Base-by-base conservation (phyloP, 495 filamentous ascomycete species). In the Aspergillus indologenus region DNA sequence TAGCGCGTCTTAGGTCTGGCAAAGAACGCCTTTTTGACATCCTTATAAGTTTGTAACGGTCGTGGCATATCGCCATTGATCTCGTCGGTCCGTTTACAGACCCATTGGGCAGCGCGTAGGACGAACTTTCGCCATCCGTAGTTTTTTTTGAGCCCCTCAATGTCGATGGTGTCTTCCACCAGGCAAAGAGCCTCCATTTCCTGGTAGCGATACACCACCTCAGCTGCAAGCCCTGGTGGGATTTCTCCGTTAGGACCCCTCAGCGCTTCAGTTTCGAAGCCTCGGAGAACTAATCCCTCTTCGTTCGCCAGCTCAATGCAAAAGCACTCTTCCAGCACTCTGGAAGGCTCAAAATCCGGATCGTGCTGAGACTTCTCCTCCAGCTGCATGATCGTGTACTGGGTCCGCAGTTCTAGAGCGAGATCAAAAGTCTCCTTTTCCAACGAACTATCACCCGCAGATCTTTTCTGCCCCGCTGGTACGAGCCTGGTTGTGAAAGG, bases 341-440 rank as follows among this genome's bases (percentile, higher is more conserved):
- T 50, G n/a, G 56, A 20, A 1, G 73, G 64, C 20, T 71, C 65
- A 23, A 74, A 76, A 2, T 52, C 57, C 3, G 61, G 65, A 12
- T 67, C 64, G 31, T 60, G 43, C 23, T 71, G 64, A 26, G 62
- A 65, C 6, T 55, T 64, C 45, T 56, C 65, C 45, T 75, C 71
- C 21, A 78, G 54, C 5, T 67, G 61, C 43, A 64, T 55, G 21
- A 75, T 68, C 24, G 77, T 57, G 21, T 62, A 67, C 48, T 78
- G 75, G 0, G 75, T 78, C 9, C 76, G 68, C 29, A 79, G 72
- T 21, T 74, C 67, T 23, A 79, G 55, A 0, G 75, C 76, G 22
- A 79, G 65, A 21, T 71, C 62, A 40, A 78, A 69, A 0, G 74
- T 75, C 12, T 64, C 62, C 12, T 61, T 63, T 12, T 61, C 52